phyloP scores from a whole-genome alignment of 768 basidiomycete genomes.

The Auricularia sp. region DNA sequence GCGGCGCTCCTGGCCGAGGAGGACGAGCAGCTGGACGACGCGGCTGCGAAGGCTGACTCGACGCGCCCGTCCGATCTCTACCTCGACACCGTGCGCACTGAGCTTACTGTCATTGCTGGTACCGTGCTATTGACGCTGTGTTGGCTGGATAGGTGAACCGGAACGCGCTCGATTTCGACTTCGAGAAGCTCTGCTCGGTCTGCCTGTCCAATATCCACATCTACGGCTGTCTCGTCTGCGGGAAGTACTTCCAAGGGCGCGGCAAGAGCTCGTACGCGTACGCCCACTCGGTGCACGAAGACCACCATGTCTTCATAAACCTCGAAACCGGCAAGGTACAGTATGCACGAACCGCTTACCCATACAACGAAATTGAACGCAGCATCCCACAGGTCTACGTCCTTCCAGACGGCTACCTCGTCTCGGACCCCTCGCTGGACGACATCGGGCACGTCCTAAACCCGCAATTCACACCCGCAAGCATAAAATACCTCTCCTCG shows the following conservation, averaged over 20 bases:
- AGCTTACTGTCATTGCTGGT: conserved; percentile 4
- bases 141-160: conserved; percentile 68
- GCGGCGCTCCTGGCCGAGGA: conserved; percentile 1
- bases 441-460: conserved; percentile 87
- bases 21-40: conserved; percentile 12
- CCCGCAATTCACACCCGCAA: conserved; percentile 66
- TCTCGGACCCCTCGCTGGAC: conserved; percentile 91
- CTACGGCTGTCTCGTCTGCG: conserved; percentile 94
- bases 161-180: conserved; percentile 89
- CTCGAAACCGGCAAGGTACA: conserved; percentile 84
- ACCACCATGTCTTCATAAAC: conserved; percentile 98
- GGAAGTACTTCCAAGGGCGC: conserved; percentile 97
- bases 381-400: conserved; percentile 68
- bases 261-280: conserved; percentile 92
- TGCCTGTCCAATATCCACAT: conserved; percentile 94
- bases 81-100: conserved; percentile 72
- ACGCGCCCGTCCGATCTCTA: conserved; percentile 68
- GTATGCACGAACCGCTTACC: too few relatives aligned
- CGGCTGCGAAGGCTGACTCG: conserved; percentile 22
- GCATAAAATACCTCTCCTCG: conserved; percentile 43
- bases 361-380: too few relatives aligned
- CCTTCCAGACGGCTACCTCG: conserved; percentile 91
- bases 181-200: conserved; percentile 97
- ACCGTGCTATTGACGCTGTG: background rate
- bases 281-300: conserved; percentile 92